These are phyloP conservation scores for Jatropha multifida DNA, from an alignment of 441 rosid genomes.

Conservation along the genomic window DNA sequence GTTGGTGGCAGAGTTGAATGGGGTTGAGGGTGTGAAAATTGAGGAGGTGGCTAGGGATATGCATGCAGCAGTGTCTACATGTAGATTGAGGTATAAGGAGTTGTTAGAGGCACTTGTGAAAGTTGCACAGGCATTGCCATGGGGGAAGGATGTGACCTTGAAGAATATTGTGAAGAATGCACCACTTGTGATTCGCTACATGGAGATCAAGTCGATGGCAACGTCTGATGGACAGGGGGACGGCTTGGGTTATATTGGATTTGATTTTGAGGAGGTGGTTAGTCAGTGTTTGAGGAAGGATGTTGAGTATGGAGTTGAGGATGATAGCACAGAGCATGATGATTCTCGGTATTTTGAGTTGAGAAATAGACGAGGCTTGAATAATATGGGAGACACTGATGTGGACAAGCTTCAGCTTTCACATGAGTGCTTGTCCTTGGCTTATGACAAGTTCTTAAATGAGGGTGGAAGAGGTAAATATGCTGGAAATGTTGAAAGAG, in stretches of 20 bases:
- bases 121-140: conserved; percentile 74
- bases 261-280: conserved; percentile 51
- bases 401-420: conserved; percentile 42
- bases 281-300: conserved; percentile 55
- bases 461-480: conserved; percentile 25
- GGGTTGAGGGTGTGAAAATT: conserved; percentile 43
- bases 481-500: conserved; percentile 20
- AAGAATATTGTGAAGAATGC: conserved; percentile 76
- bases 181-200: conserved; percentile 50
- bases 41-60: conserved; percentile 53
- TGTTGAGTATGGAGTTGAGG: conserved; percentile 31
- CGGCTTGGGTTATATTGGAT: conserved; percentile 15
- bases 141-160: conserved; percentile 73
- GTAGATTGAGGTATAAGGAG: conserved; percentile 61
- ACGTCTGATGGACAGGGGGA: conserved; percentile 25
- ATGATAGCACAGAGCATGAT: conserved; percentile 16
- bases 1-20: conserved; percentile 64
- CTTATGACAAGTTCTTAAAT: conserved; percentile 42
- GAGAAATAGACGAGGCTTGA: conserved; percentile 25
- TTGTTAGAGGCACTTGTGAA: conserved; percentile 59
- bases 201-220: conserved; percentile 74
- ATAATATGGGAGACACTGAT: conserved; percentile 14
- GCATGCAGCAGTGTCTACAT: conserved; percentile 40
- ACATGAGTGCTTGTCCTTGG: conserved; percentile 45
- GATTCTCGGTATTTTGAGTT: conserved; percentile 40